Evolutionary conservation across 352 stramenopile species (phyloP).

Genomic region (Phytophthora syringae): DNA sequence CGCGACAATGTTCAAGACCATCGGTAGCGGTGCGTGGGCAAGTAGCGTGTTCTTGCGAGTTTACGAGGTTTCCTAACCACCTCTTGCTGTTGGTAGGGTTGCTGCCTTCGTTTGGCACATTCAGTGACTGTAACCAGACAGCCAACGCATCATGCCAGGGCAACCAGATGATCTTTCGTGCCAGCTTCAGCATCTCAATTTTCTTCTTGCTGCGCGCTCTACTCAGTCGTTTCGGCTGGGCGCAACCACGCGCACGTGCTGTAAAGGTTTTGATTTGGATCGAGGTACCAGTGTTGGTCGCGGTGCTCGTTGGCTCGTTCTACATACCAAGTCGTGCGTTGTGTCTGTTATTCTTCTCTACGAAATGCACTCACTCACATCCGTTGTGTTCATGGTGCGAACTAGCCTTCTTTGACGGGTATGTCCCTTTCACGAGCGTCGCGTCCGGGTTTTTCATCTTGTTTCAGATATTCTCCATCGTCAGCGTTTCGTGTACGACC

Average conservation of each 20-base stretch:
- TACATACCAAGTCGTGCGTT: slow-evolving; percentile 71
- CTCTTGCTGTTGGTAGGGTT: slow-evolving; percentile 9
- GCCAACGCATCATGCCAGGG: slow-evolving; percentile 57
- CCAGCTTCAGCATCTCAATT: slow-evolving; percentile 65
- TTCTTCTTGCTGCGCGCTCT: slow-evolving; percentile 64
- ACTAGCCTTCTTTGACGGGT: slow-evolving; percentile 72
- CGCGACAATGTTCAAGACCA: slow-evolving; percentile 63
- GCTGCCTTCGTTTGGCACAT: slow-evolving; percentile 69
- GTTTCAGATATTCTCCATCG: slow-evolving; percentile 82
- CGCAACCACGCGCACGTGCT: slow-evolving; percentile 26
- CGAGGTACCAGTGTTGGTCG: slow-evolving; percentile 57
- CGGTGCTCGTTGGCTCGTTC: slow-evolving; percentile 70
- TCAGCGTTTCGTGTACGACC: slow-evolving; percentile 74
- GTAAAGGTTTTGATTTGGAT: slow-evolving; percentile 42
- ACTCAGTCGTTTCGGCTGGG: slow-evolving; percentile 49
- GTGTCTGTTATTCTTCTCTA: neutral
- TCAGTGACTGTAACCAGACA: slow-evolving; percentile 52
- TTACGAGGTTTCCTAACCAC: neutral
- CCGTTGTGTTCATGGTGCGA: neutral
- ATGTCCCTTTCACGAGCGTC: slow-evolving; percentile 59
- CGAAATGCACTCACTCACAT: neutral
- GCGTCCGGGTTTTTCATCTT: slow-evolving; percentile 77
- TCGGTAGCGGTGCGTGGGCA: slow-evolving; percentile 54
- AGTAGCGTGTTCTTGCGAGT: neutral
- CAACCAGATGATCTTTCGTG: slow-evolving; percentile 78